Percentiles rank a stretch among this genome's conserved stretches.
These are phyloP conservation scores for Diplodia mutila DNA, from an alignment of 2,329 filamentous ascomycete genomes.

Conservation along the genomic window DNA sequence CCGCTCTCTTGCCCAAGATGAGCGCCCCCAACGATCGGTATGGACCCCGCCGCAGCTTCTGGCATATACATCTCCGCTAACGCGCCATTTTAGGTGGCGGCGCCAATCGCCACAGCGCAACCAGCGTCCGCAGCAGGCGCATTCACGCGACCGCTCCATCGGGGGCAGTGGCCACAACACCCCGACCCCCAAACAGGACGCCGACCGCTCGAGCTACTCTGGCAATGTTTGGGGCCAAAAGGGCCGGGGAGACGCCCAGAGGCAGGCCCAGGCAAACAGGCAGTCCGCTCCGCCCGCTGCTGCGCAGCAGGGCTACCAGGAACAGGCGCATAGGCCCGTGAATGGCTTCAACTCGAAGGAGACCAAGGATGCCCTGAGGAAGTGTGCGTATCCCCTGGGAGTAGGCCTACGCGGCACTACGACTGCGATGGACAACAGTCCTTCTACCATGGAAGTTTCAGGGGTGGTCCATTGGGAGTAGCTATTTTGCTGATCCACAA, in stretches of 20 bases:
- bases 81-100: slow-evolving; percentile 18
- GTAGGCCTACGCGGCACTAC: slow-evolving; percentile 26
- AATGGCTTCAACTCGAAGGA: slow-evolving; percentile 50
- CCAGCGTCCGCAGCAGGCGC: slow-evolving; percentile 24
- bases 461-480: background rate
- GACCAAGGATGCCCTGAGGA: slow-evolving; percentile 48
- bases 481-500: background rate
- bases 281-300: slow-evolving; percentile 28
- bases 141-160: slow-evolving; percentile 33
- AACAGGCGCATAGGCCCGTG: slow-evolving; percentile 41
- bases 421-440: slow-evolving; percentile 26
- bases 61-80: background rate
- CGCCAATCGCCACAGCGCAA: slow-evolving; percentile 30
- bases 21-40: slow-evolving; percentile 24
- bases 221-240: slow-evolving; percentile 43
- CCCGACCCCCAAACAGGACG: slow-evolving; percentile 39
- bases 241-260: slow-evolving; percentile 34
- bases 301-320: slow-evolving; percentile 21
- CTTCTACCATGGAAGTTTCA: slow-evolving; percentile 29
- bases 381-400: slow-evolving; percentile 36
- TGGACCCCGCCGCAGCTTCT: background rate
- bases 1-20: slow-evolving; percentile 23
- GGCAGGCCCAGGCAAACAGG: slow-evolving; percentile 29
- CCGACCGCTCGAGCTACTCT: slow-evolving; percentile 36
- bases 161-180: slow-evolving; percentile 36